Evolutionary conservation across 1,284 basidiomycete genomes (phyloP).

Genomic region (Microbotryum violaceum): DNA sequence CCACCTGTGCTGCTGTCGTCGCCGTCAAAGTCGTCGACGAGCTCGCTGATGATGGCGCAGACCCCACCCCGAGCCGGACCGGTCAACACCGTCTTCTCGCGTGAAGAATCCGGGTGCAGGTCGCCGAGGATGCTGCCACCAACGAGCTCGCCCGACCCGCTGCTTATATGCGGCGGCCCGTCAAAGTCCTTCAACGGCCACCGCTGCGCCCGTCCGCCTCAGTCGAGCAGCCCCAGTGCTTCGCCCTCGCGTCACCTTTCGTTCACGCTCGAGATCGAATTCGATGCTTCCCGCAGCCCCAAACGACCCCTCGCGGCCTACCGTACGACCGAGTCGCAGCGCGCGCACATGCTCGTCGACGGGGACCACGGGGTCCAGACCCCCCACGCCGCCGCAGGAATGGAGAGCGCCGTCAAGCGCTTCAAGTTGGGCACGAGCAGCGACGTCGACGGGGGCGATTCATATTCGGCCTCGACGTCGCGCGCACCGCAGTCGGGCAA

Average conservation of each 20-base stretch:
- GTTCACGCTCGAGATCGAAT: not conserved
- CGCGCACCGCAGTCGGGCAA: not conserved
- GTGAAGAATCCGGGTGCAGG: not conserved
- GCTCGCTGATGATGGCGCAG: not conserved
- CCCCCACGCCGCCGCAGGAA: not conserved
- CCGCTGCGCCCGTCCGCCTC: not conserved
- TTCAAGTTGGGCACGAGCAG: constrained; percentile 14
- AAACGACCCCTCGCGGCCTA: not conserved
- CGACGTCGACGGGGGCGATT: constrained; percentile 8
- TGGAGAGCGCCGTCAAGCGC: constrained; percentile 21
- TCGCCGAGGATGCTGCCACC: not conserved
- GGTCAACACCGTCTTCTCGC: not conserved
- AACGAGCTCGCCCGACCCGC: constrained; percentile 22
- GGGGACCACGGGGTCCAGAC: too few relatives aligned
- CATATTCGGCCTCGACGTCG: not conserved
- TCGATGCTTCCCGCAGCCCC: not conserved
- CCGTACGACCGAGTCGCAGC: constrained; percentile 1
- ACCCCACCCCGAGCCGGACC: not conserved
- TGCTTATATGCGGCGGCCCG: constrained; percentile 2
- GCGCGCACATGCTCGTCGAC: not conserved
- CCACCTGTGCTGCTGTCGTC: constrained; percentile 1
- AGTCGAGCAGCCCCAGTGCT: not conserved
- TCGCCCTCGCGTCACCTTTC: not conserved
- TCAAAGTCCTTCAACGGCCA: not conserved
- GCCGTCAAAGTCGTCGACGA: constrained; percentile 1